Evolutionary conservation across 768 basidiomycete species (phyloP).

Genomic region (Sutorius australiensis): DNA sequence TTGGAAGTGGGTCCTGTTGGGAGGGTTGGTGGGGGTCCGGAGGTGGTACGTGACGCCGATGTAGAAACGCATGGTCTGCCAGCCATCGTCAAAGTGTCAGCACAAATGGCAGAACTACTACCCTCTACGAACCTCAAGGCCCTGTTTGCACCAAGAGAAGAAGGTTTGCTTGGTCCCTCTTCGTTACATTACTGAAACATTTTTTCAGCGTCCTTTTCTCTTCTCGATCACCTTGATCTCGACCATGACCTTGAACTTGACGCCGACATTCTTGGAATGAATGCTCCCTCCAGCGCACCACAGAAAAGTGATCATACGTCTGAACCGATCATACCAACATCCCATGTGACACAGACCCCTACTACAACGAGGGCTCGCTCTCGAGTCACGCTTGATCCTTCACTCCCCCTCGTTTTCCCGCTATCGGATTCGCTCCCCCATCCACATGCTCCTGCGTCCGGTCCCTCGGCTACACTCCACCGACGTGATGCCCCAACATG

Average conservation of each 20-base stretch:
- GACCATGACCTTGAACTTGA: constrained; percentile 72
- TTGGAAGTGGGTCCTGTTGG: neutral
- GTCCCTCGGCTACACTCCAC: neutral
- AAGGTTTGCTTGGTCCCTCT: constrained; percentile 41
- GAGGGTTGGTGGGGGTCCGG: neutral
- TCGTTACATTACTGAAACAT: neutral
- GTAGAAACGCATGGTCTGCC: constrained; percentile 9
- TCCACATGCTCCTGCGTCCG: constrained; percentile 11
- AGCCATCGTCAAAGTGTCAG: neutral
- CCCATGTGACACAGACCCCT: neutral
- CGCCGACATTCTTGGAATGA: constrained; percentile 40
- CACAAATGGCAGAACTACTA: neutral
- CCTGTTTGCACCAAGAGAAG: constrained; percentile 66
- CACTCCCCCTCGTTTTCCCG: constrained; percentile 64
- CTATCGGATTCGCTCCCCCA: constrained; percentile 26
- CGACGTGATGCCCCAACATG: constrained; percentile 21
- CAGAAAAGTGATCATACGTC: neutral
- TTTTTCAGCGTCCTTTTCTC: constrained; percentile 59
- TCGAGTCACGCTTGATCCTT: constrained; percentile 45
- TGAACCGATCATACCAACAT: constrained; percentile 6
- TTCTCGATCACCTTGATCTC: constrained; percentile 71
- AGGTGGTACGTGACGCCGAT: constrained; percentile 2
- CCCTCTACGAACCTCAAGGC: constrained; percentile 52
- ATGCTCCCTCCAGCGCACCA: constrained; percentile 12
- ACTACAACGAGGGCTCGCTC: constrained; percentile 7